Evolutionary conservation across 164 flowering plant species (phyloP).

Genomic region (Vitis vinifera): ASM3070453v1 NC_081810.1:17169001-17169500

Average conservation of each 20-base stretch:
- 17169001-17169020: too few relatives aligned
- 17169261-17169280: background rate
- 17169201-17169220: slow-evolving; percentile 56
- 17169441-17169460: too few relatives aligned
- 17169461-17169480: too few relatives aligned
- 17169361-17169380: too few relatives aligned
- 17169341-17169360: too few relatives aligned
- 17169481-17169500: too few relatives aligned
- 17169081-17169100: slow-evolving; percentile 76
- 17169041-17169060: slow-evolving; percentile 98
- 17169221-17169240: background rate
- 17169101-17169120: slow-evolving; percentile 70
- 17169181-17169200: slow-evolving; percentile 58
- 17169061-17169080: slow-evolving; percentile 73
- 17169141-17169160: slow-evolving; percentile 46
- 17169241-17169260: background rate
- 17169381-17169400: too few relatives aligned
- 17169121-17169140: slow-evolving; percentile 34
- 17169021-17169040: slow-evolving; percentile 31
- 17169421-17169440: too few relatives aligned
- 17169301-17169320: background rate
- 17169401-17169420: too few relatives aligned
- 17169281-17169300: background rate
- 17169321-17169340: too few relatives aligned
- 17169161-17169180: slow-evolving; percentile 42